A percentile compares a stretch with the other conserved stretches of the same genome.
Conservation (phyloP, 495 filamentous ascomycete species). For the Aspergillus panamensis region DNA sequence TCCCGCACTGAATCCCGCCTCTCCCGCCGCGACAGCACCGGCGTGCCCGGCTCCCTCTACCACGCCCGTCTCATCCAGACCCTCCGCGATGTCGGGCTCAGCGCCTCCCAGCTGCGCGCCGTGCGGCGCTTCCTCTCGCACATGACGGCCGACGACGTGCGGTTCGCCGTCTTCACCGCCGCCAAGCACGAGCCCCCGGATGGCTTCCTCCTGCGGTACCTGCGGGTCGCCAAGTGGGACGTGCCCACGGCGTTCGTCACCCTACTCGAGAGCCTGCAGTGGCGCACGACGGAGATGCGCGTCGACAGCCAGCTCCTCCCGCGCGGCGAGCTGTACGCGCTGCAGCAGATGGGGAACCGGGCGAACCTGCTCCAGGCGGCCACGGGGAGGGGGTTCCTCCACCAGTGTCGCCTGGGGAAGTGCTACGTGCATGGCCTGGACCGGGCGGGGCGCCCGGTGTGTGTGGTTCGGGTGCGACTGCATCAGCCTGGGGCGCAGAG, state of each 20-base stretch:
- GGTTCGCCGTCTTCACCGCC: conserved; percentile 27
- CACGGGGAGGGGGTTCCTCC: conserved; percentile 66
- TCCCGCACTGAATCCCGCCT: neutral
- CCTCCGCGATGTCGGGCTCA: conserved; percentile 22
- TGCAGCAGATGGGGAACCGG: conserved; percentile 48
- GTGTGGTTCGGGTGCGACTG: conserved; percentile 70
- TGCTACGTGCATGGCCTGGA: conserved; percentile 81
- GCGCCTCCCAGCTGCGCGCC: conserved; percentile 22
- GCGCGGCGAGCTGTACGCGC: conserved; percentile 63
- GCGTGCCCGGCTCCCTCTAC: neutral
- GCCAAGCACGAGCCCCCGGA: conserved; percentile 60
- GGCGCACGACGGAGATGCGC: conserved; percentile 68
- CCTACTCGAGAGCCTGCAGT: conserved; percentile 80
- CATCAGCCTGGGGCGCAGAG: conserved; percentile 78
- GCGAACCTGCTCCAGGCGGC: conserved; percentile 42
- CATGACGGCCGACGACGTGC: conserved; percentile 28
- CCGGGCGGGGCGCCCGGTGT: conserved; percentile 73
- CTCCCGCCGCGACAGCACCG: neutral
- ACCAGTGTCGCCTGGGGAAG: conserved; percentile 79
- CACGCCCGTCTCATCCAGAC: conserved; percentile 10
- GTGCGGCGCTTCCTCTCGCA: conserved; percentile 21
- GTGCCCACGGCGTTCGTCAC: conserved; percentile 84
- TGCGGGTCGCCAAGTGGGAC: conserved; percentile 88
- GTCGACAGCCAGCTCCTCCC: conserved; percentile 76
- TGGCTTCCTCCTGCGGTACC: conserved; percentile 75